Conservation (phyloP, 2,329 filamentous ascomycete species). For the Setomelanomma holmii region DNA sequence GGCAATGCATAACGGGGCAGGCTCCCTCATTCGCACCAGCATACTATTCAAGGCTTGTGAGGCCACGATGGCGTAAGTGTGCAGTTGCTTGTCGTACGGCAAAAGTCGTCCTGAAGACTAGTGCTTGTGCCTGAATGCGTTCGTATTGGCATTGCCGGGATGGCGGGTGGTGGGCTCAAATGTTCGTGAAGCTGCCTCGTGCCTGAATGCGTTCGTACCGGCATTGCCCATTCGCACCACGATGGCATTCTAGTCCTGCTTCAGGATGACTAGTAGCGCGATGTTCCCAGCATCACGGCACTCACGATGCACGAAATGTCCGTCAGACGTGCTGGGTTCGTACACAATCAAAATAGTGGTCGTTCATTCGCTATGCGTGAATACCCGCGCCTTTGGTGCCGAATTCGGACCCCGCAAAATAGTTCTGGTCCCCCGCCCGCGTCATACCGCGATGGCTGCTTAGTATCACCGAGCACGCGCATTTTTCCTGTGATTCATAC, state of each 20-base stretch:
- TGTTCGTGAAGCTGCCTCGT: too few relatives aligned
- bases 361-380: not conserved
- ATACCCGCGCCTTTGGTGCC: conserved; percentile 1
- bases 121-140: conserved; percentile 2
- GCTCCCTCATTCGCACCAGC: not conserved
- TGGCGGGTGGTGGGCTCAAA: too few relatives aligned
- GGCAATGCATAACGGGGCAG: not conserved
- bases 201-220: conserved; percentile 4
- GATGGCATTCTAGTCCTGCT: not conserved
- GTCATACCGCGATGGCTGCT: conserved; percentile 17
- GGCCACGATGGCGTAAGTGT: conserved; percentile 1
- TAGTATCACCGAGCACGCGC: conserved; percentile 19
- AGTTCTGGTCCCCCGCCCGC: not conserved
- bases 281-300: not conserved
- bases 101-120: not conserved
- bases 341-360: not conserved
- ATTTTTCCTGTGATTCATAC: conserved; percentile 27
- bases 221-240: not conserved
- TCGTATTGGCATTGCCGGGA: conserved; percentile 1
- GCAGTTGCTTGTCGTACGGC: not conserved
- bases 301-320: not conserved
- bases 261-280: not conserved
- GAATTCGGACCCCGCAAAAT: conserved; percentile 19
- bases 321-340: not conserved
- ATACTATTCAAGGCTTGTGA: not conserved